Evolutionary conservation across 2,329 filamentous ascomycete species (phyloP).

Genomic region (Chrysosporium queenslandicum): DNA sequence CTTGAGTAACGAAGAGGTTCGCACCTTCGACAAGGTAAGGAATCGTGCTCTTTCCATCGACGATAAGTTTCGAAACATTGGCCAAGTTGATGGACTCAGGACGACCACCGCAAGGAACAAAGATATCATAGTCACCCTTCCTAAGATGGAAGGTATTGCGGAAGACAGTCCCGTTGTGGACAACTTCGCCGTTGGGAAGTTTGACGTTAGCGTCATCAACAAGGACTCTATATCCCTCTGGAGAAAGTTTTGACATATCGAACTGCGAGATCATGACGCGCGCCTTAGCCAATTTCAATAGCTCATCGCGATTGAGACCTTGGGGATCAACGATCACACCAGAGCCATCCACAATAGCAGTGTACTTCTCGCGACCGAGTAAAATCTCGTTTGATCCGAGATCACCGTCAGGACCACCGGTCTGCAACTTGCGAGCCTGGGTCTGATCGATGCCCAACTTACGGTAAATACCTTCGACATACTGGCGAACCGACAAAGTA

Average conservation of each 20-base stretch:
- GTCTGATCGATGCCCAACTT: conserved; percentile 84
- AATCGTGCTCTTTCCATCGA: conserved; percentile 74
- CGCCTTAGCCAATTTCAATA: conserved; percentile 71
- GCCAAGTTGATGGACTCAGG: conserved; percentile 94
- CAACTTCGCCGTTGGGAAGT: conserved; percentile 75
- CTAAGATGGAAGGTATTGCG: conserved; percentile 95
- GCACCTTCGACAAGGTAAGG: conserved; percentile 97
- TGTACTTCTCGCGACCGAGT: conserved; percentile 91
- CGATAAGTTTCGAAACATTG: conserved; percentile 76
- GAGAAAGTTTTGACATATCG: conserved; percentile 73
- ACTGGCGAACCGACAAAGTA: conserved; percentile 89
- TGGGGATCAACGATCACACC: conserved; percentile 91
- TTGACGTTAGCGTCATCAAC: conserved; percentile 82
- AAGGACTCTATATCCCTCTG: conserved; percentile 79
- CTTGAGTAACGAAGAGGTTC: conserved; percentile 97
- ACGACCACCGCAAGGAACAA: conserved; percentile 92
- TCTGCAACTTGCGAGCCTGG: conserved; percentile 87
- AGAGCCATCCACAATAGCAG: conserved; percentile 86
- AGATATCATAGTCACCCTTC: conserved; percentile 64
- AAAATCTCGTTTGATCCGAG: conserved; percentile 96
- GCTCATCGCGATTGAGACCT: conserved; percentile 73
- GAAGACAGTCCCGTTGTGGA: conserved; percentile 89
- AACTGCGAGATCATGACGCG: conserved; percentile 86
- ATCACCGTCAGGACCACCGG: conserved; percentile 91
- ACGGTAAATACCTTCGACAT: conserved; percentile 91